Evolutionary conservation across 2,329 filamentous ascomycete species (phyloP).

Genomic region (Metarhizium guizhouense): DNA sequence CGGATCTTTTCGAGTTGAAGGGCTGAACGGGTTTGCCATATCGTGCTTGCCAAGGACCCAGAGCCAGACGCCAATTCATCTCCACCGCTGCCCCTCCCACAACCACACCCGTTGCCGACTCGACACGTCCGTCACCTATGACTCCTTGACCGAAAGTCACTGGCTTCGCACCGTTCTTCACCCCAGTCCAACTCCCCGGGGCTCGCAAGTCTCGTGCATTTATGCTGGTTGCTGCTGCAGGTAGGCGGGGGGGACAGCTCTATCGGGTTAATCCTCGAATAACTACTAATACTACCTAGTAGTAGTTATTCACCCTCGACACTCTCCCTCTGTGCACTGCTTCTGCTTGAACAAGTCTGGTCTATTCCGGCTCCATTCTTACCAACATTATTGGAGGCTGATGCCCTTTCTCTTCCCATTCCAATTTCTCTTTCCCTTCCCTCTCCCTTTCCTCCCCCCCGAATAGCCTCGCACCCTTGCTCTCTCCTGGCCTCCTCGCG

Average conservation of each 20-base stretch:
- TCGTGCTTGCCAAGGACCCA: no score
- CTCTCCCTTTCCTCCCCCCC: no score
- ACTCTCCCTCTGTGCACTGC: not conserved
- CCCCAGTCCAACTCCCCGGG: no score
- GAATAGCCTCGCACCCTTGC: no score
- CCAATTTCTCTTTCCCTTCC: not conserved
- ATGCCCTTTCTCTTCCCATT: not conserved
- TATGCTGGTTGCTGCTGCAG: no score
- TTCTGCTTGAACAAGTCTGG: not conserved
- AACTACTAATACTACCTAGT: not conserved
- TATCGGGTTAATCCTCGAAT: not conserved
- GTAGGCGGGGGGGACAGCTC: not conserved
- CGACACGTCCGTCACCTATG: not conserved
- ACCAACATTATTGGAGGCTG: not conserved
- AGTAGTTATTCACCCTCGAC: not conserved
- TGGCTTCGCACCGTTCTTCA: not conserved
- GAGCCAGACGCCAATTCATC: not conserved
- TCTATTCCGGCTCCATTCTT: not conserved
- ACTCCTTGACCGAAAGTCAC: not conserved
- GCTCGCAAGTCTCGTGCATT: no score
- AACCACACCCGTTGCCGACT: not conserved
- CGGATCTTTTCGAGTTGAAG: no score
- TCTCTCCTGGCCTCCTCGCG: no score
- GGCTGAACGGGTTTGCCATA: no score
- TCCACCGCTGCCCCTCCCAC: not conserved